phyloP scores from a whole-genome alignment of 371 early-diverging fungal genomes.

The Nematocida sp. region DNA sequence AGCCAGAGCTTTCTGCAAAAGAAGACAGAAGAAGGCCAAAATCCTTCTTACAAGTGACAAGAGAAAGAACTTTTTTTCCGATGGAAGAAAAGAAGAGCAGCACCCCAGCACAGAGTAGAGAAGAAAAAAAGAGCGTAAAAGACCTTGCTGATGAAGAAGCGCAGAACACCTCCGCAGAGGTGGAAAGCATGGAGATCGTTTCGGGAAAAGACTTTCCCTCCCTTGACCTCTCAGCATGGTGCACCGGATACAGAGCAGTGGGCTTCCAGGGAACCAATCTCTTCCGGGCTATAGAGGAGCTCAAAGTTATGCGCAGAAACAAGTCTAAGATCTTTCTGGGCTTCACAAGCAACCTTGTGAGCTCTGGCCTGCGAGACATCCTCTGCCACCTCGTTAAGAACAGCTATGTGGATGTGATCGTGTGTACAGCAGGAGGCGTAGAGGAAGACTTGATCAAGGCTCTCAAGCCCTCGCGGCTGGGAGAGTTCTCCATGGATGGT shows the following conservation, averaged over 20 bases:
- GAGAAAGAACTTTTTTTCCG: not conserved
- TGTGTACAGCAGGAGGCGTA: constrained; percentile 91
- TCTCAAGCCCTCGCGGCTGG: constrained; percentile 79
- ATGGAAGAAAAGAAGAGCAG: not conserved
- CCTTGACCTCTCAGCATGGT: constrained; percentile 28
- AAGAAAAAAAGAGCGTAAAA: not conserved
- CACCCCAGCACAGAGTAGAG: not conserved
- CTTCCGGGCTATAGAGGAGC: constrained; percentile 63
- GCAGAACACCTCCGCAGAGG: not conserved
- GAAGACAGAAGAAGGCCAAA: not conserved
- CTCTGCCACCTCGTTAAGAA: constrained; percentile 81
- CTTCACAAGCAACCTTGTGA: constrained; percentile 86
- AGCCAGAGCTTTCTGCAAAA: constrained; percentile 40
- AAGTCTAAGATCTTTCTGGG: constrained; percentile 66
- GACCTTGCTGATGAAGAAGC: constrained; percentile 41
- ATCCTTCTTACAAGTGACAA: not conserved
- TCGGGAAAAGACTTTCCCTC: constrained; percentile 29
- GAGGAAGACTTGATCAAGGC: constrained; percentile 99
- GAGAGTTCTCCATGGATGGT: constrained; percentile 76
- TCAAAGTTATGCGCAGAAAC: constrained; percentile 59
- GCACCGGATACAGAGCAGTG: constrained; percentile 57
- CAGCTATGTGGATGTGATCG: constrained; percentile 75
- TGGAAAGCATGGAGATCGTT: constrained; percentile 28
- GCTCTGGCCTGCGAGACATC: constrained; percentile 87
- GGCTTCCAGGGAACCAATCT: constrained; percentile 66